These are phyloP conservation scores for Penicillium ucsense DNA, from an alignment of 495 filamentous ascomycete species.

Conservation along the genomic window DNA sequence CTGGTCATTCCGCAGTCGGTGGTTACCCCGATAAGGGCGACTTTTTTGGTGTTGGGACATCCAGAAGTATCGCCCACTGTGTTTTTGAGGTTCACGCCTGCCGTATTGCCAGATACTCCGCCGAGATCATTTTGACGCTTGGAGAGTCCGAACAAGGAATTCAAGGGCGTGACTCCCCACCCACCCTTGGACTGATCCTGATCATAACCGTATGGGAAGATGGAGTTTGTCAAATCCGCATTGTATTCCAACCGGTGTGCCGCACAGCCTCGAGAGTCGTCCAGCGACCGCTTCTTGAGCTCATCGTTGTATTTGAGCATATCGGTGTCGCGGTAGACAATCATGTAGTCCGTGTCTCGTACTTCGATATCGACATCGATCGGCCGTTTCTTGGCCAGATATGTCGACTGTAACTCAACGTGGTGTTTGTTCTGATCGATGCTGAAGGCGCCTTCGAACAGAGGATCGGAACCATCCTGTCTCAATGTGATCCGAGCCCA, in stretches of 20 bases:
- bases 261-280: slow-evolving; percentile 38
- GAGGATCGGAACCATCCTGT: slow-evolving; percentile 63
- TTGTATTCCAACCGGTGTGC: slow-evolving; percentile 68
- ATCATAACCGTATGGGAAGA: slow-evolving; percentile 40
- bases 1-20: slow-evolving; percentile 83
- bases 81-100: slow-evolving; percentile 67
- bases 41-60: slow-evolving; percentile 78
- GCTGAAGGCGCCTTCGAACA: slow-evolving; percentile 89
- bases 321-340: slow-evolving; percentile 87
- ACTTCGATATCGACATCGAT: slow-evolving; percentile 62
- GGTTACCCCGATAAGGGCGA: slow-evolving; percentile 85
- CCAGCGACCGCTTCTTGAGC: slow-evolving; percentile 37
- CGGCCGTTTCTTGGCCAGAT: slow-evolving; percentile 59
- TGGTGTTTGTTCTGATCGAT: slow-evolving; percentile 77
- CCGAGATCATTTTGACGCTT: slow-evolving; percentile 44
- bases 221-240: slow-evolving; percentile 51
- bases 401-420: slow-evolving; percentile 67
- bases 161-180: slow-evolving; percentile 47
- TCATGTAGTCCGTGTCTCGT: slow-evolving; percentile 67
- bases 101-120: slow-evolving; percentile 58
- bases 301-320: slow-evolving; percentile 46
- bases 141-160: slow-evolving; percentile 44
- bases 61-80: slow-evolving; percentile 76
- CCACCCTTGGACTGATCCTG: slow-evolving; percentile 27
- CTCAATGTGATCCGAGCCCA: slow-evolving; percentile 76